Evolutionary conservation across 2,329 filamentous ascomycete genomes (phyloP), one percentile per base, ranked within the genome.

Genomic region (Clathrospora elynae): DNA sequence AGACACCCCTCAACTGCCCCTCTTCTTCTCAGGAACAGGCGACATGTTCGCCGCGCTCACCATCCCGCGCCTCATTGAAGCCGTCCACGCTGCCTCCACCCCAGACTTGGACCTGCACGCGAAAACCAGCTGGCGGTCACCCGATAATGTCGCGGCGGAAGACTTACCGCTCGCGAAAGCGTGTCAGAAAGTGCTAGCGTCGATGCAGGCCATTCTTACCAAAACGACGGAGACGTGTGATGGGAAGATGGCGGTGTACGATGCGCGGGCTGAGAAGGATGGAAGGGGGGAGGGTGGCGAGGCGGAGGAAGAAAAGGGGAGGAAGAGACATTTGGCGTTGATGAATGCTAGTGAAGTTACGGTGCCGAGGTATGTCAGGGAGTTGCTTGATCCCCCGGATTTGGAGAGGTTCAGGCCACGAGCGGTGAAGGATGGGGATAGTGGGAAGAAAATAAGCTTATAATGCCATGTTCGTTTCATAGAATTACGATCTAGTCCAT

Each of bases 1-100:
- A 61, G 83, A 87, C 42, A 89, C 96, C 42, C 90, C 92, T 0
- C 82, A 86, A 18, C 85, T 96, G 46, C 88, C 96, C 65, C 88
- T 90, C 72, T 96, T 93, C 77, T 99, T 97, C 73, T 90, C 87
- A 59, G 93, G 93, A 26, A 97, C 95, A 0, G 93, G 93, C 32
- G 93, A 99, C 74, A 96, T 99, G 92, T 97, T 99, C 66, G 92
- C 90, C 19, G 92, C 92, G 6, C 78, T 99, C 31, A 90, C 90
- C 65, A 84, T 96, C 1, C 88, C 88, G 26, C 84, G 92, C 19
- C 83, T 99, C 63, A 85, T 92, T 44, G 89, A 97, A 75, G 90
- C 89, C 17, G 86, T 89, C 1, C 71, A 75, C 37, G 72, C 71
- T 3, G 73, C 74, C 0, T 57, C 62, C 5, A 60, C 55, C 0